Percentiles rank a stretch among this genome's conserved stretches.
phyloP scores from a whole-genome alignment of 1,284 basidiomycete species.

The Trametes pubescens region DNA sequence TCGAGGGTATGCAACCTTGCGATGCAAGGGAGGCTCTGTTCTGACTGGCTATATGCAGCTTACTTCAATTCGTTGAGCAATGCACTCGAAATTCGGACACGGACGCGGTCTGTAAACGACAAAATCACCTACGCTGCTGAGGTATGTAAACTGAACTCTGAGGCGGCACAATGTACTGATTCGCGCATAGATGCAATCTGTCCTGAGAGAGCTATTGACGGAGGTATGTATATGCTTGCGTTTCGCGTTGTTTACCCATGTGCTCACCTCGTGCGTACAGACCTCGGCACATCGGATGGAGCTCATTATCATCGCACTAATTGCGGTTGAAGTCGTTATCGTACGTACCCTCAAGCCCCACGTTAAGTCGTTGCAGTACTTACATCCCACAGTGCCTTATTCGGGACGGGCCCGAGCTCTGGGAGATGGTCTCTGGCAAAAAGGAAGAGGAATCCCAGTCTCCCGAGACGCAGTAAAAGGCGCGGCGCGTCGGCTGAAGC shows the following conservation, averaged over 20 bases:
- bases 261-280: conserved; percentile 46
- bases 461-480: conserved; percentile 9
- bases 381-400: conserved; percentile 58
- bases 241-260: not conserved
- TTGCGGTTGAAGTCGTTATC: conserved; percentile 90
- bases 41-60: conserved; percentile 47
- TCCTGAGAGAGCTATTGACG: conserved; percentile 79
- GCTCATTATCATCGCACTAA: conserved; percentile 88
- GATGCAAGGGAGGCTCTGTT: not conserved
- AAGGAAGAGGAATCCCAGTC: conserved; percentile 16
- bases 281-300: conserved; percentile 91
- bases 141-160: conserved; percentile 48
- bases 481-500: not conserved
- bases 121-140: conserved; percentile 95
- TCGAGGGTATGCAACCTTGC: conserved; percentile 68
- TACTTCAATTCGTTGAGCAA: conserved; percentile 85
- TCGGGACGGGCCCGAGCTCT: conserved; percentile 68
- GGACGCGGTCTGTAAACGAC: conserved; percentile 85
- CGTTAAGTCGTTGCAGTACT: not conserved
- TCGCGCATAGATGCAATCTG: conserved; percentile 63
- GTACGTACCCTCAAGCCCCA: conserved; percentile 57
- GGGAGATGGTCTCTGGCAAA: conserved; percentile 55
- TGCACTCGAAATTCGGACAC: conserved; percentile 83
- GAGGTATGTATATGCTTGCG: conserved; percentile 56
- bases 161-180: conserved; percentile 8